Percentiles rank a stretch among this genome's conserved stretches.
phyloP scores from a whole-genome alignment of 2,329 filamentous ascomycete species.

The Cordyceps militaris region DNA sequence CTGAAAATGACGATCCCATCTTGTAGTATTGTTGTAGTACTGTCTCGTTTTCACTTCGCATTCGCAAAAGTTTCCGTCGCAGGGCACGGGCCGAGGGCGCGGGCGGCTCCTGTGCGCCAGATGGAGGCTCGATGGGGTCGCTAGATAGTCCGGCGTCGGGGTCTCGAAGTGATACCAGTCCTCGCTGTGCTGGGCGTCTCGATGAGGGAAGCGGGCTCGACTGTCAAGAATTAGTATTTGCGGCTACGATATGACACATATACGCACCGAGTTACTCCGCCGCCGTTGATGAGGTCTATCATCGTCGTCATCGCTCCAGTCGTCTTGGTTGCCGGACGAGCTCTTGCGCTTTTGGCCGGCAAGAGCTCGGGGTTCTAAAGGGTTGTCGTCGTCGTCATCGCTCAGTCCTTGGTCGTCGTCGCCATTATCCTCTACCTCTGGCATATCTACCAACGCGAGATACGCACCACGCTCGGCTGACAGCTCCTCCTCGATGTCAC shows the following conservation, averaged over 20 bases:
- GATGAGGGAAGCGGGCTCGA: constrained; percentile 63
- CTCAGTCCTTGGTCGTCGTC: constrained; percentile 55
- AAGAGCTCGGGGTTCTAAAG: constrained; percentile 36
- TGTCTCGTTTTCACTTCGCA: constrained; percentile 70
- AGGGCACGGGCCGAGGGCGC: constrained; percentile 65
- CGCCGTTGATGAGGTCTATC: constrained; percentile 71
- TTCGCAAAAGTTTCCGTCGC: constrained; percentile 63
- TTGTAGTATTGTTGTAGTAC: constrained; percentile 78
- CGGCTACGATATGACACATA: not conserved
- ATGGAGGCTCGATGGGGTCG: constrained; percentile 46
- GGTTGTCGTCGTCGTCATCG: constrained; percentile 46
- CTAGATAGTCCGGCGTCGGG: constrained; percentile 40
- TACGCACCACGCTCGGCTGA: constrained; percentile 71
- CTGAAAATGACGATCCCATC: constrained; percentile 82
- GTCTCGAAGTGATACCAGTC: constrained; percentile 50
- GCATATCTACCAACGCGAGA: constrained; percentile 81
- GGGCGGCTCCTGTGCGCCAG: constrained; percentile 50
- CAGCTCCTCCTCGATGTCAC: constrained; percentile 84
- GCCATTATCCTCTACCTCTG: constrained; percentile 74
- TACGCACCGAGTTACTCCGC: constrained; percentile 76
- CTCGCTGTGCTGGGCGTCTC: constrained; percentile 50
- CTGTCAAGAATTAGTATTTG: constrained; percentile 28
- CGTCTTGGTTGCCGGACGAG: constrained; percentile 66
- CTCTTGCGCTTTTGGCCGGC: constrained; percentile 71
- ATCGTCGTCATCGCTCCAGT: constrained; percentile 60